Conservation (phyloP, 2,329 filamentous ascomycete genomes). For the Calonectria hongkongensis region DNA sequence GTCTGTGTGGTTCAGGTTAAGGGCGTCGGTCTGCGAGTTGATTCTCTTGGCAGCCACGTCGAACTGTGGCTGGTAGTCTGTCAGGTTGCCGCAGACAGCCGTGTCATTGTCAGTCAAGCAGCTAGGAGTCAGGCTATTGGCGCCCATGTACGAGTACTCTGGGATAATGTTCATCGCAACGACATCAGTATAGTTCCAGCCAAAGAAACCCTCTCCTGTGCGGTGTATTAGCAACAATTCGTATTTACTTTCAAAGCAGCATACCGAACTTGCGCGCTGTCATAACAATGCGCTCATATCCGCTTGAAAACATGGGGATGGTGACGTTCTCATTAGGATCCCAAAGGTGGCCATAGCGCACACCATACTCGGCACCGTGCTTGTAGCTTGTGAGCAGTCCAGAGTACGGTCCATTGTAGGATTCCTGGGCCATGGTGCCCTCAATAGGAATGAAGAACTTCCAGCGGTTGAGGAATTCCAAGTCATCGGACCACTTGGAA, state of each 20-base stretch:
- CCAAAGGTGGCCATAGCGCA: conserved; percentile 17
- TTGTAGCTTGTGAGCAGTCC: conserved; percentile 3
- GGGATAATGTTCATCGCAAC: conserved; percentile 8
- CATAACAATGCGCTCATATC: conserved; percentile 4
- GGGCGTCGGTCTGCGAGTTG: neutral
- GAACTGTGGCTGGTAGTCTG: neutral
- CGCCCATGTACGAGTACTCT: conserved; percentile 9
- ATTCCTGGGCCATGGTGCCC: neutral
- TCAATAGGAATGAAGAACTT: conserved; percentile 1
- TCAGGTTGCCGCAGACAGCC: neutral
- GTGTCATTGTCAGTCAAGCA: neutral
- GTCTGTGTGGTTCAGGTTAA: neutral
- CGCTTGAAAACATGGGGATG: conserved; percentile 13
- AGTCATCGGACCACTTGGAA: conserved; percentile 1
- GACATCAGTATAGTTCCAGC: conserved; percentile 11
- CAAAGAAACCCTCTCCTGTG: conserved; percentile 7
- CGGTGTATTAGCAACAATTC: neutral
- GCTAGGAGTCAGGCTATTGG: neutral
- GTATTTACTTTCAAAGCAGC: neutral
- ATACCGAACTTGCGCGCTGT: conserved; percentile 6
- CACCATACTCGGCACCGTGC: neutral
- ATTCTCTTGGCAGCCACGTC: neutral
- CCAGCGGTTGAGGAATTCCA: conserved; percentile 20
- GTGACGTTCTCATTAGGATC: neutral
- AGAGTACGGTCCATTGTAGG: conserved; percentile 5